Percentiles rank a stretch among this genome's conserved stretches.
Evolutionary conservation across 208 protist species (phyloP).

Genomic region (Strigomonas galati): DNA sequence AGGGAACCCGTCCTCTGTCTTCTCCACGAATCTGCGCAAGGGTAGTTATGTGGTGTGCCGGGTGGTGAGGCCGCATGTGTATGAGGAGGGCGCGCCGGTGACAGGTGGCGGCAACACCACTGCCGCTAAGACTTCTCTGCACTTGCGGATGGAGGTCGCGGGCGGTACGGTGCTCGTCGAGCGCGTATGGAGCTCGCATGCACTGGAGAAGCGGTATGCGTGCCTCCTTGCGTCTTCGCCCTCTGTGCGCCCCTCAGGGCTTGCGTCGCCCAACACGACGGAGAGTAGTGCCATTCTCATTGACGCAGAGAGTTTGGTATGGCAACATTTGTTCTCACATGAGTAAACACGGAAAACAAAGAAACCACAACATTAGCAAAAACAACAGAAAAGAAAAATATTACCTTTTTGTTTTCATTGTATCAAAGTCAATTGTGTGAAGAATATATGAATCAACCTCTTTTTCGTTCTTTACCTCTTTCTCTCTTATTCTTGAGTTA

Average conservation of each 20-base stretch:
- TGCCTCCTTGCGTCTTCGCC: conserved; percentile 16
- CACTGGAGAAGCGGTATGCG: conserved; percentile 13
- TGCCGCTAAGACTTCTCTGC: conserved; percentile 3
- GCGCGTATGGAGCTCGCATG: conserved; percentile 31
- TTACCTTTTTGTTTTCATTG: not conserved
- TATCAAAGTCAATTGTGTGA: not conserved
- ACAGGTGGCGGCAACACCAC: not conserved
- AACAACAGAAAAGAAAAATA: conserved; percentile 15
- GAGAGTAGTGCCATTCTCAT: conserved; percentile 14
- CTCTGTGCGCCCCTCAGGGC: not conserved
- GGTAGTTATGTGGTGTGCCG: not conserved
- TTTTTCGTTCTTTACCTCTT: conserved; percentile 5
- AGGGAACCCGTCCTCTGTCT: not conserved
- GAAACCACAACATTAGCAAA: not conserved
- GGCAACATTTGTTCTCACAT: conserved; percentile 20
- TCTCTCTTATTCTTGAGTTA: conserved; percentile 1
- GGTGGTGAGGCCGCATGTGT: not conserved
- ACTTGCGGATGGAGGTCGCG: conserved; percentile 27
- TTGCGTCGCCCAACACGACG: not conserved
- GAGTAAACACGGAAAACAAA: not conserved
- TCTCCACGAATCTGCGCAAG: not conserved
- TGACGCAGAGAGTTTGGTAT: conserved; percentile 47
- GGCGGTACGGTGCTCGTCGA: conserved; percentile 53
- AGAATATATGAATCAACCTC: not conserved
- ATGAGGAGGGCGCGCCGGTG: not conserved